Evolutionary conservation across 208 protist species (phyloP).

Genomic region (Trypanosoma boissoni): DNA sequence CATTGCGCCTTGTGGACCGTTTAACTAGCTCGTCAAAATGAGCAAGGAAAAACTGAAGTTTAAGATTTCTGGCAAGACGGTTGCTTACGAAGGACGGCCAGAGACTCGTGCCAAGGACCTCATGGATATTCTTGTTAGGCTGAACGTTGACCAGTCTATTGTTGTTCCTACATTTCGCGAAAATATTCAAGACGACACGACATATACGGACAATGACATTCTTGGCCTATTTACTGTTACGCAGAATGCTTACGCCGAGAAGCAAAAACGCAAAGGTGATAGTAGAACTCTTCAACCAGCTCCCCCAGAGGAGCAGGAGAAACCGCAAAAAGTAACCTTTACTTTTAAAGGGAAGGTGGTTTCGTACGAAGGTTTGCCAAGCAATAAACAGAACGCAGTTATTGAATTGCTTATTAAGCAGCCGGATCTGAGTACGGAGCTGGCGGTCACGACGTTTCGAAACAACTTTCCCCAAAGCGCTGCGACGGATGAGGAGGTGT

Average conservation of each 20-base stretch:
- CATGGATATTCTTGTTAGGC: slow-evolving; percentile 76
- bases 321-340: slow-evolving; percentile 60
- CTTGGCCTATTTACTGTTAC: slow-evolving; percentile 39
- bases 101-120: slow-evolving; percentile 66
- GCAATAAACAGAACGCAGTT: slow-evolving; percentile 57
- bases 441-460: slow-evolving; percentile 64
- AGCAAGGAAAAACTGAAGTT: slow-evolving; percentile 71
- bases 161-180: slow-evolving; percentile 60
- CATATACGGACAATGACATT: slow-evolving; percentile 57
- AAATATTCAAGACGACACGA: slow-evolving; percentile 54
- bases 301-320: slow-evolving; percentile 37
- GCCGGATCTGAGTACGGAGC: slow-evolving; percentile 36
- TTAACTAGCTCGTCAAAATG: too few relatives aligned
- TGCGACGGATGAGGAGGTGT: slow-evolving; percentile 55
- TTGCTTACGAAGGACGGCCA: slow-evolving; percentile 71
- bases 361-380: slow-evolving; percentile 71
- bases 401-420: slow-evolving; percentile 75
- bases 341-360: slow-evolving; percentile 63
- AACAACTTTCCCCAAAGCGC: slow-evolving; percentile 51
- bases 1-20: too few relatives aligned
- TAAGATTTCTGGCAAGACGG: slow-evolving; percentile 49
- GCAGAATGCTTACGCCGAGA: slow-evolving; percentile 40
- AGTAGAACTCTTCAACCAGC: background rate
- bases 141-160: slow-evolving; percentile 41
- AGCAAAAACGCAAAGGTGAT: slow-evolving; percentile 34